Evolutionary conservation across 176 grass and related monocot species (phyloP), one percentile per base, ranked within the genome.

Genomic region (Ampelocalamus luodianensis): DNA sequence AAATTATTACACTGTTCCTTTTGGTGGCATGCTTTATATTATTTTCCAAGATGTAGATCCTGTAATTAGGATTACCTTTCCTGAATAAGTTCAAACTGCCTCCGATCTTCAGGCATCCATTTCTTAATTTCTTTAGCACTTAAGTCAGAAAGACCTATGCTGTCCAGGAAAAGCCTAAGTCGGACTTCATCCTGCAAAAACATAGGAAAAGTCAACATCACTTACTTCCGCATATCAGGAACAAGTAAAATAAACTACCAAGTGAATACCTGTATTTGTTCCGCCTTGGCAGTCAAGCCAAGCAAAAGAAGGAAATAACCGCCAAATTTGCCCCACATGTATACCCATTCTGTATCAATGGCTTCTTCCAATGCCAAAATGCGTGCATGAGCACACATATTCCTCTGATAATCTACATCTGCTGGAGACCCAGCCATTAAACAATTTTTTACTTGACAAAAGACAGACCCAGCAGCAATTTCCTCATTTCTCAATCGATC

Each of bases 121-220:
- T 95, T 98, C 85, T 98, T 98, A 32, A 98, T 98, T 93, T 98
- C 95, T 87, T 98, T 98, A 49, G 95, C 95, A 90, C 95, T 98
- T 66, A 98, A 79, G 83, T 98, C 91, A 15, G 95, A 95, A 58
- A 98, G 89, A 29, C 95, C 95, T 77, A 98, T 98, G 79, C 95
- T 98, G 74, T 98, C 95, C 72, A 98, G 88, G 72, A 98, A 98
- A 80, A 98, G 89, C 81, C 95, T 98, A 69, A 98, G 93, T 68
- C 95, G 90, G 85, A 98, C 95, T 86, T 98, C 95, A 81, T 98
- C 95, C 95, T 98, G 85, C 65, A 87, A 92, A 11, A 86, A 90
- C 64, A 88, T n/a, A 84, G 27, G 84, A 69, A 63, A 59, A 66
- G 20, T 68, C 56, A 78, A 11, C 42, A 65, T 79, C 44, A 3